These are phyloP conservation scores for Coniella lustricola DNA, from an alignment of 2,329 filamentous ascomycete genomes.

Conservation along the genomic window DNA sequence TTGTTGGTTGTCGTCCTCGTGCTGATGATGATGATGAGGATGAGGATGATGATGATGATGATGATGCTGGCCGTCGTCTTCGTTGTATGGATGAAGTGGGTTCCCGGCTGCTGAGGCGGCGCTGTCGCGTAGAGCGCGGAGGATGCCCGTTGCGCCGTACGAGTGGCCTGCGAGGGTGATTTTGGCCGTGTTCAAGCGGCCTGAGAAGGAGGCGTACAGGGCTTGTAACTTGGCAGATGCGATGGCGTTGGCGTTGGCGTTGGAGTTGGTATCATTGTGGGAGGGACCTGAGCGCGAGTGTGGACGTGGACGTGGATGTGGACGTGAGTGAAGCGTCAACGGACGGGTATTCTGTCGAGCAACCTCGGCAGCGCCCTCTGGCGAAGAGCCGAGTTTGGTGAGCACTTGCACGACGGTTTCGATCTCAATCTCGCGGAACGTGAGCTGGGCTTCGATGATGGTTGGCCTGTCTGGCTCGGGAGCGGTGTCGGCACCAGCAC, in stretches of 20 bases:
- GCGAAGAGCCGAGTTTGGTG: constrained; percentile 31
- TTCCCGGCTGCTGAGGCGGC: constrained; percentile 24
- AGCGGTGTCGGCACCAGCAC: constrained; percentile 29
- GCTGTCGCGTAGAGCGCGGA: constrained; percentile 50
- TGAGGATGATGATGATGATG: too few species aligned
- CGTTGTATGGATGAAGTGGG: too few species aligned
- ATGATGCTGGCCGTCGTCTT: too few species aligned
- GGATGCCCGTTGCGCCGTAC: constrained; percentile 57
- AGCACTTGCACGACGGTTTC: constrained; percentile 36
- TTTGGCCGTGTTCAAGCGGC: constrained; percentile 46
- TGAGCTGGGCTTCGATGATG: constrained; percentile 33
- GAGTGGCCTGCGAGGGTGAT: constrained; percentile 57
- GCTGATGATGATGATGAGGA: too few species aligned
- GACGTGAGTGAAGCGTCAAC: too few species aligned
- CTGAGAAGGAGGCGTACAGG: constrained; percentile 40
- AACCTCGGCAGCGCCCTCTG: constrained; percentile 23
- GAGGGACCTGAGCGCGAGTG: constrained; percentile 37
- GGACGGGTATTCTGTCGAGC: background rate
- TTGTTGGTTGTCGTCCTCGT: too few species aligned
- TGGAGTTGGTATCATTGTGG: constrained; percentile 19
- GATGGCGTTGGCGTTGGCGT: background rate
- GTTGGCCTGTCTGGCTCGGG: too few species aligned
- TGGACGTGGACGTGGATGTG: constrained; percentile 30
- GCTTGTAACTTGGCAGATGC: background rate
- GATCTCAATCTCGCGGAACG: constrained; percentile 44